These are phyloP conservation scores for Apiospora sp. DNA, from an alignment of 2,329 filamentous ascomycete species.

Conservation along the genomic window DNA sequence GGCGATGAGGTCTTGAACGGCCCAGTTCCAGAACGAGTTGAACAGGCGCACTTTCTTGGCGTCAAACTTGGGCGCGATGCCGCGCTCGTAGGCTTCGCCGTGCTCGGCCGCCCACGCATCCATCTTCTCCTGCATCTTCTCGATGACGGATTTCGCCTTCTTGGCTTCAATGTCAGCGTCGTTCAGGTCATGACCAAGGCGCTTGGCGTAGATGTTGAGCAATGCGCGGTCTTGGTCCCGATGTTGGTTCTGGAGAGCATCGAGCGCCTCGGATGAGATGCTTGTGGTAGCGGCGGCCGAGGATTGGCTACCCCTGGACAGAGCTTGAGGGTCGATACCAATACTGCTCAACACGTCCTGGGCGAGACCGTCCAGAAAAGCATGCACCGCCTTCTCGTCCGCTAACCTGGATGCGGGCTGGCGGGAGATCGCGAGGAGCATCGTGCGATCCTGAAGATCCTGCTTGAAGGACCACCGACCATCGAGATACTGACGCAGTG, in stretches of 20 bases:
- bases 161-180: constrained; percentile 2
- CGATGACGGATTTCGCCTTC: constrained; percentile 26
- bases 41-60: constrained; percentile 39
- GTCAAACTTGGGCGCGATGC: constrained; percentile 42
- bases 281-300: not conserved
- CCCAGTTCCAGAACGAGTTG: constrained; percentile 49
- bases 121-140: constrained; percentile 30
- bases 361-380: constrained; percentile 23
- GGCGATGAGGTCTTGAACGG: constrained; percentile 34
- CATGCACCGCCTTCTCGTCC: constrained; percentile 24
- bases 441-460: constrained; percentile 23
- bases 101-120: constrained; percentile 40
- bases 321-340: constrained; percentile 24
- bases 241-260: constrained; percentile 24
- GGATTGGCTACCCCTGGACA: not conserved
- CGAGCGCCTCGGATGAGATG: constrained; percentile 24
- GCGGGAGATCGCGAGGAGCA: constrained; percentile 18
- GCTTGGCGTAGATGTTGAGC: constrained; percentile 27
- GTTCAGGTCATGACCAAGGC: constrained; percentile 21
- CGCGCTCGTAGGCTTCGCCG: constrained; percentile 40
- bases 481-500: constrained; percentile 25
- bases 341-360: constrained; percentile 21
- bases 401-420: constrained; percentile 22
- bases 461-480: constrained; percentile 25
- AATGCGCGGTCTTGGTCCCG: constrained; percentile 22